These are phyloP conservation scores for Taxawa tesnikishii DNA, from an alignment of 2,329 filamentous ascomycete genomes.

Conservation along the genomic window DNA sequence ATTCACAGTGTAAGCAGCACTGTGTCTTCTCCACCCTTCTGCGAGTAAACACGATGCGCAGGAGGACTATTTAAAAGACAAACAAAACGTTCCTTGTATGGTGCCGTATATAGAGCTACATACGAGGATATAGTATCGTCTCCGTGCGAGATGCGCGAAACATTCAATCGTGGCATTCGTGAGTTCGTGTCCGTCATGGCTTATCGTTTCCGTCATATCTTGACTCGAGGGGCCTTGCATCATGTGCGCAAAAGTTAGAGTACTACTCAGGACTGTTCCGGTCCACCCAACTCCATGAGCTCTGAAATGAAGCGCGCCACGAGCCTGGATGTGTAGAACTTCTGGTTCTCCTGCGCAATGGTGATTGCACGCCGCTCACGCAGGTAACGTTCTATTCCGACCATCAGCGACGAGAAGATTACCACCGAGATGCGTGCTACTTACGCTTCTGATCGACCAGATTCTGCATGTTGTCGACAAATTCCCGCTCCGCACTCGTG, in stretches of 20 bases:
- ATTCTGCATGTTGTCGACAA: constrained; percentile 16
- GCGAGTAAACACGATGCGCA: constrained; percentile 23
- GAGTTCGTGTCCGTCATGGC: too few relatives aligned
- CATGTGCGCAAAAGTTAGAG: too few relatives aligned
- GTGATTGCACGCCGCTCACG: constrained; percentile 22
- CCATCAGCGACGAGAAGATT: background rate
- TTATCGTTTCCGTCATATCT: too few relatives aligned
- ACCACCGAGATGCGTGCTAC: too few relatives aligned
- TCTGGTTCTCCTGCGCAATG: constrained; percentile 25
- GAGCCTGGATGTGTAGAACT: constrained; percentile 28
- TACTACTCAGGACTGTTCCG: too few relatives aligned
- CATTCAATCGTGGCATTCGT: too few relatives aligned
- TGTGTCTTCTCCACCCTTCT: constrained; percentile 41
- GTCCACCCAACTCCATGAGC: constrained; percentile 17
- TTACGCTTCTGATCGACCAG: constrained; percentile 31
- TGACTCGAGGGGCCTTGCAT: too few relatives aligned
- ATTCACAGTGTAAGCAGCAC: constrained; percentile 37
- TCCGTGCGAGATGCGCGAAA: too few relatives aligned
- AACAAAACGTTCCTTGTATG: too few relatives aligned
- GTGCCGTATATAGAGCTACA: too few relatives aligned
- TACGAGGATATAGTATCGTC: too few relatives aligned
- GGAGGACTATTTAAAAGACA: constrained; percentile 36
- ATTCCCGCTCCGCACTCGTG: constrained; percentile 3
- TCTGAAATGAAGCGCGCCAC: constrained; percentile 30
- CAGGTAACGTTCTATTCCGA: constrained; percentile 25